Base-by-base conservation (phyloP, 768 basidiomycete species). In the Jaapia argillacea region DNA sequence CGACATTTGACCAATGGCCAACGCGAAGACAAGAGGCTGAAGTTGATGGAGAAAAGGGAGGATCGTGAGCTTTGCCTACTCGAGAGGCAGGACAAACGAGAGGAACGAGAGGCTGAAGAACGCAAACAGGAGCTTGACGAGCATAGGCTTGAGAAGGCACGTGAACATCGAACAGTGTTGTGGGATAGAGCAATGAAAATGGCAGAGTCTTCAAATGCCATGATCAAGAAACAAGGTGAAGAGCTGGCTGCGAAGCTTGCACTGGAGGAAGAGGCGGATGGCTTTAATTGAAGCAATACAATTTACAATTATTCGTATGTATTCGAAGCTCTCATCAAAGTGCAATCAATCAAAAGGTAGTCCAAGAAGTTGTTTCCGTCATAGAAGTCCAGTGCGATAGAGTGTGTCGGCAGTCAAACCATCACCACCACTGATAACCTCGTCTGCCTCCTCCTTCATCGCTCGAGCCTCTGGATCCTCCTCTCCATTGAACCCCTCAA, bases 301-400 rank as follows among this genome's bases (percentile, higher is more conserved):
- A 10, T 22, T 21, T 10, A 38, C 10, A 38, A 22, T 33, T 33
- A 33, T 10, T 33, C 10, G 31, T 33, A 33, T 33, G 16, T 16
- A 33, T 16, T 33, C 31, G 31, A 10, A 33, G 10, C 31, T 33
- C 16, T 33, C 31, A 33, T 33, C 16, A 10, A 10, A 33, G 31
- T 10, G 10, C 16, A 33, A 33, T 33, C 31, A 10, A 38, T 38
- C 20, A 38, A 38, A 10, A 33, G 10, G 7, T 38, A 21, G 22
- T 38, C 37, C 20, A 16, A 53, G 28, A 24, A 53, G 46, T 36
- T 40, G 16, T 41, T 54, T 54, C 5, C 48, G 24, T 24, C 51
- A 31, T 14, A 44, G 31, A 14, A 54, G 23, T 6, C 52, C 52
- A 3, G 45, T 20, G 12, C 48, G 42, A 48, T 54, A 49, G 31